phyloP scores from a whole-genome alignment of 495 filamentous ascomycete genomes.

The Penicillium pancosmium region DNA sequence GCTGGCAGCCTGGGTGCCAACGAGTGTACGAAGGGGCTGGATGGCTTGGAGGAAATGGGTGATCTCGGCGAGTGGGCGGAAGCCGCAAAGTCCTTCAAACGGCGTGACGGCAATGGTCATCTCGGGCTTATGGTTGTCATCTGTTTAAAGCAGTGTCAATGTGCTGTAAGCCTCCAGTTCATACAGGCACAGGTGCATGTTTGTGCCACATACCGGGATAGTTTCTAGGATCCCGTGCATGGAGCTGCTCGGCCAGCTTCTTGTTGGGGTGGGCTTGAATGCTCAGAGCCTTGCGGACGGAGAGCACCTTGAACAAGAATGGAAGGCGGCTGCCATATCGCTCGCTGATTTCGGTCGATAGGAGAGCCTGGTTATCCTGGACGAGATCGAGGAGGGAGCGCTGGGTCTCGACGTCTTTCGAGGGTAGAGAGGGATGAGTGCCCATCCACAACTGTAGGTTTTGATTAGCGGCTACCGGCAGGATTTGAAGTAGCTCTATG shows the following conservation, averaged over 20 bases:
- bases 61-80: slow-evolving; percentile 85
- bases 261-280: slow-evolving; percentile 99
- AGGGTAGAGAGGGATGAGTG: slow-evolving; percentile 93
- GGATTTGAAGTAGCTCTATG: neutral
- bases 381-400: slow-evolving; percentile 89
- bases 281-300: slow-evolving; percentile 88
- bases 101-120: slow-evolving; percentile 97
- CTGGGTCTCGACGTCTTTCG: slow-evolving; percentile 81
- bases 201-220: slow-evolving; percentile 66
- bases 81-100: slow-evolving; percentile 95
- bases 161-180: neutral
- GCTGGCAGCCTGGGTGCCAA: slow-evolving; percentile 68
- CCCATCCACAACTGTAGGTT: slow-evolving; percentile 90
- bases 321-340: slow-evolving; percentile 80
- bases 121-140: slow-evolving; percentile 99
- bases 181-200: neutral
- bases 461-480: slow-evolving; percentile 22
- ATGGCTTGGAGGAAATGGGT: slow-evolving; percentile 79
- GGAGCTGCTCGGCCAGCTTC: slow-evolving; percentile 88
- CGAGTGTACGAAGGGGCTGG: slow-evolving; percentile 70
- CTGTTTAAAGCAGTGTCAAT: slow-evolving; percentile 37
- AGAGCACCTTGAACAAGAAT: slow-evolving; percentile 97
- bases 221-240: slow-evolving; percentile 84
- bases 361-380: slow-evolving; percentile 80
- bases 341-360: slow-evolving; percentile 70